Conservation (phyloP, 192 early-diverging fungal genomes). For the Coemansia pectinata region DNA sequence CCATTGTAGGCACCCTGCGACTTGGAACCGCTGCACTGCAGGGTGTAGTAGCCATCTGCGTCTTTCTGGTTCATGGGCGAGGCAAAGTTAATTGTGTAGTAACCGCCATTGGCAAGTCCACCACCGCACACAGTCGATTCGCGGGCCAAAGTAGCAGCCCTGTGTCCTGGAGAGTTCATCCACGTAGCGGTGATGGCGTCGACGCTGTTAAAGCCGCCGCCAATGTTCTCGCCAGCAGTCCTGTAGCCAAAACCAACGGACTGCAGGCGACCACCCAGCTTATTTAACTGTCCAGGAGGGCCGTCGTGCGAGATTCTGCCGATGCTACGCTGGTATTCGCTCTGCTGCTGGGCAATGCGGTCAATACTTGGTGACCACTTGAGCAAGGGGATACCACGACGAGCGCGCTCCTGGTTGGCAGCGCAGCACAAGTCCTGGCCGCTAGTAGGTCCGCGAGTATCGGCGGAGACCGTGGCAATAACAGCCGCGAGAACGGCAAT, state of each 20-base stretch:
- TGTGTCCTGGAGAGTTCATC: conserved; percentile 55
- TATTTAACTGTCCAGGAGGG: not conserved
- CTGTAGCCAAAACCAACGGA: conserved; percentile 13
- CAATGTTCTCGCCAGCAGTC: conserved; percentile 52
- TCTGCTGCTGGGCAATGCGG: conserved; percentile 21
- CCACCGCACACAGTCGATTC: conserved; percentile 55
- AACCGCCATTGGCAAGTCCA: conserved; percentile 27
- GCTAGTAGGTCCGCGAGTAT: conserved; percentile 12
- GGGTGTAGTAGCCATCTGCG: conserved; percentile 9
- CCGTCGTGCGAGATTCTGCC: conserved; percentile 23
- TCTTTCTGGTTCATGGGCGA: conserved; percentile 28
- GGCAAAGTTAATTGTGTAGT: conserved; percentile 42
- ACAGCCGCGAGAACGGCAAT: conserved; percentile 22
- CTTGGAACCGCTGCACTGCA: conserved; percentile 3
- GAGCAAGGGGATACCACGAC: conserved; percentile 10
- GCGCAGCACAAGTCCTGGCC: conserved; percentile 52
- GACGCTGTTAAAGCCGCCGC: conserved; percentile 18
- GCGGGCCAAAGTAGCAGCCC: conserved; percentile 45
- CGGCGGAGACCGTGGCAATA: conserved; percentile 16
- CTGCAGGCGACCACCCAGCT: conserved; percentile 25
- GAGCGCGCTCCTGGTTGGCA: conserved; percentile 34
- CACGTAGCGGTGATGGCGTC: conserved; percentile 27
- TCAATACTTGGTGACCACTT: conserved; percentile 38
- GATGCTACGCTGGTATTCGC: conserved; percentile 18
- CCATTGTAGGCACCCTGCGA: not conserved